phyloP scores from a whole-genome alignment of 805 yeast species.

The Nadsonia fulvescens region DNA sequence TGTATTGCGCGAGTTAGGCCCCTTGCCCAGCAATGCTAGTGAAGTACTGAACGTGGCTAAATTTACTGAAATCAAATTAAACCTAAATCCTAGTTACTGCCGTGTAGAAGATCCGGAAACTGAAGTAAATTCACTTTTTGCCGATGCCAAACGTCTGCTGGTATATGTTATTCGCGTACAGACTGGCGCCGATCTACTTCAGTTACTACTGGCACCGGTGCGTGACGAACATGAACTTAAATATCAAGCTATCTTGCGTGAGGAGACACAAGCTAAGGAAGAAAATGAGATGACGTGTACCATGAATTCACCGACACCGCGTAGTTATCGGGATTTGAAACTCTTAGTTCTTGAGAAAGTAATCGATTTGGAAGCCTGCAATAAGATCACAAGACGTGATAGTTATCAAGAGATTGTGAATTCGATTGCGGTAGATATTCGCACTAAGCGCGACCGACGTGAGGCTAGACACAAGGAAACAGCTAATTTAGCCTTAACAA shows the following conservation, averaged over 20 bases:
- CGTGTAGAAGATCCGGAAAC: constrained; percentile 30
- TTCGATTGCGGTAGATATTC: constrained; percentile 68
- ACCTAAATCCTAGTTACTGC: constrained; percentile 38
- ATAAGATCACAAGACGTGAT: constrained; percentile 44
- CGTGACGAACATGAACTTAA: constrained; percentile 48
- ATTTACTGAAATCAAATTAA: constrained; percentile 34
- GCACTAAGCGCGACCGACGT: constrained; percentile 34
- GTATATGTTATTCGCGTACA: constrained; percentile 73
- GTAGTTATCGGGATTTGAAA: constrained; percentile 64
- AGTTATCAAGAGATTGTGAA: constrained; percentile 66
- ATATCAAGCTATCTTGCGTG: constrained; percentile 35
- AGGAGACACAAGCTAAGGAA: constrained; percentile 22
- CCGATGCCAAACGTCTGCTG: constrained; percentile 71
- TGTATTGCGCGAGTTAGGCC: constrained; percentile 25
- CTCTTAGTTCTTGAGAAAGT: constrained; percentile 56
- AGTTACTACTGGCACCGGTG: constrained; percentile 49
- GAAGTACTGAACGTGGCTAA: constrained; percentile 33
- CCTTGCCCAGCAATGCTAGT: constrained; percentile 25
- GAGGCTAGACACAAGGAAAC: constrained; percentile 29
- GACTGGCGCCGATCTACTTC: constrained; percentile 44
- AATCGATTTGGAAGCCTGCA: constrained; percentile 54
- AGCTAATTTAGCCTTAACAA: constrained; percentile 25
- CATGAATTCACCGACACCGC: no score
- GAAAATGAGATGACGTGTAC: constrained; percentile 19
- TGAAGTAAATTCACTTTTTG: constrained; percentile 37